phyloP scores from a whole-genome alignment of 805 yeast genomes.

The Spathaspora passalidarum region DNA sequence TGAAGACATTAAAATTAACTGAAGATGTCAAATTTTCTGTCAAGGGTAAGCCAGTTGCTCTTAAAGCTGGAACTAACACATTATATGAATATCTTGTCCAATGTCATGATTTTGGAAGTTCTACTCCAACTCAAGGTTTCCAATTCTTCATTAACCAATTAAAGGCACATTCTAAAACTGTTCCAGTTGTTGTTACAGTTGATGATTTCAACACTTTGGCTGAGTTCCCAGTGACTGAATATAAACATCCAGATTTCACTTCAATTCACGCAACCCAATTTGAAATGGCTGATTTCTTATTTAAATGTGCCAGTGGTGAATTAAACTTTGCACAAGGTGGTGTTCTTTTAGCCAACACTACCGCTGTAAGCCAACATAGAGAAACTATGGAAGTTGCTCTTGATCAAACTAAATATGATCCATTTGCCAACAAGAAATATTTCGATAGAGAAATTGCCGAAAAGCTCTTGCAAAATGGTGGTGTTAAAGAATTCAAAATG shows the following conservation, averaged over 20 bases:
- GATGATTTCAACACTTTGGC: constrained; percentile 72
- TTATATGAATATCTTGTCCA: constrained; percentile 44
- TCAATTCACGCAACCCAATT: constrained; percentile 59
- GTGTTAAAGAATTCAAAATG: constrained; percentile 25
- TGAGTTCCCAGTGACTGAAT: constrained; percentile 53
- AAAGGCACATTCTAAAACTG: constrained; percentile 37
- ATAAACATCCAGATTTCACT: constrained; percentile 54
- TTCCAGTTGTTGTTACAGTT: constrained; percentile 65
- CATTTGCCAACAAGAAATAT: constrained; percentile 50
- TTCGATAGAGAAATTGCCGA: constrained; percentile 58
- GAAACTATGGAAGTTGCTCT: constrained; percentile 62
- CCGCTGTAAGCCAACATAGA: constrained; percentile 44
- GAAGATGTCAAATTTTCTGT: constrained; percentile 29
- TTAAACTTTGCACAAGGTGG: constrained; percentile 57
- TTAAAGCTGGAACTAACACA: constrained; percentile 31
- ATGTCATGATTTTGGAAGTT: constrained; percentile 37
- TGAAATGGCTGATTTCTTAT: constrained; percentile 58
- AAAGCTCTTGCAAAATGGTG: constrained; percentile 38
- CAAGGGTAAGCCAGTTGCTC: constrained; percentile 28
- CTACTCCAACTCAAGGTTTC: constrained; percentile 45
- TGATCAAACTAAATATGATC: constrained; percentile 15
- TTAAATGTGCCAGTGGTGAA: constrained; percentile 54
- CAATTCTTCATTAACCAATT: constrained; percentile 56
- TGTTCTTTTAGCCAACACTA: constrained; percentile 60
- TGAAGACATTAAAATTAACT: constrained; percentile 33